A percentile compares a stretch with the other conserved stretches of the same genome.
Conservation (phyloP, 2,329 filamentous ascomycete genomes). For the Zalaria sp. region DNA sequence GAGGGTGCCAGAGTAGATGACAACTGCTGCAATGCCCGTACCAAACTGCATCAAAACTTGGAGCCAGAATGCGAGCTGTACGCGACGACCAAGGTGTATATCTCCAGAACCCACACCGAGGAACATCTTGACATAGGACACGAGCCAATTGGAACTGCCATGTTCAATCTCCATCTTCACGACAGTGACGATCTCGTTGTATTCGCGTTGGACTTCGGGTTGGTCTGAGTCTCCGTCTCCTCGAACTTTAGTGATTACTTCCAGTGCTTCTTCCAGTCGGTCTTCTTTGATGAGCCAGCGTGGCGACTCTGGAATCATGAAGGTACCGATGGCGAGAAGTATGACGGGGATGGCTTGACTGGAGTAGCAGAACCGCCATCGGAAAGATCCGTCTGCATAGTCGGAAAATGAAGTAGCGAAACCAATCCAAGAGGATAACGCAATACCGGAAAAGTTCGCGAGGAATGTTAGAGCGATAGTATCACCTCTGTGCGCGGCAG, state of each 20-base stretch:
- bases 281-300: conserved; percentile 44
- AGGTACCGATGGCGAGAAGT: no score
- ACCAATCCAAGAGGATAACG: conserved; percentile 14
- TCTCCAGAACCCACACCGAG: no score
- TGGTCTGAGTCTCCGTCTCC: conserved; percentile 28
- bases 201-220: conserved; percentile 18
- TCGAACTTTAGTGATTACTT: conserved; percentile 45
- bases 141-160: no score
- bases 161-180: no score
- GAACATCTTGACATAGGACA: no score
- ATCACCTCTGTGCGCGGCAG: conserved; percentile 8
- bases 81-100: no score
- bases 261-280: conserved; percentile 40
- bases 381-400: conserved; percentile 6
- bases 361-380: conserved; percentile 9
- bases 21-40: no score
- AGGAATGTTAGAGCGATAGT: conserved; percentile 12
- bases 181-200: conserved; percentile 17
- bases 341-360: no score
- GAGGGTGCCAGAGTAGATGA: no score
- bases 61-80: no score
- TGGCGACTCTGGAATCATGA: conserved; percentile 38
- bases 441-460: conserved; percentile 17
- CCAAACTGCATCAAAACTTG: no score
- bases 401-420: conserved; percentile 10